Evolutionary conservation across 2,329 filamentous ascomycete species (phyloP), one percentile per base, ranked within the genome.

Genomic region (Torrubiella hemipterigena): DNA sequence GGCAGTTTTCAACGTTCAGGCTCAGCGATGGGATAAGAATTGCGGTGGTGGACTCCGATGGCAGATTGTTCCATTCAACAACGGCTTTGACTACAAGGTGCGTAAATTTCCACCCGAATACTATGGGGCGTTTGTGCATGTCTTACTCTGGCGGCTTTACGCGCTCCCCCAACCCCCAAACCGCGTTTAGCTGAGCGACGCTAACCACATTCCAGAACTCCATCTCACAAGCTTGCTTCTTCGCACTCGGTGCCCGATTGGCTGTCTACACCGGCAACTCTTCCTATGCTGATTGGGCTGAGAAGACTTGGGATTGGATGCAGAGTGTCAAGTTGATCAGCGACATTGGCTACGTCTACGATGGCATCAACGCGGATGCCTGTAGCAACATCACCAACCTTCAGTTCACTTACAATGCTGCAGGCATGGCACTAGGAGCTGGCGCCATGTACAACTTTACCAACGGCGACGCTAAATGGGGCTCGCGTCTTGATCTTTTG

Each of bases 21-120:
- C 73, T 3, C 60, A 63, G 17, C 72, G 82, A 22, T 91, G 82
- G 84, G 81, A 87, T 39, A 61, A 52, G 1, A 58, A 71, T 31
- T 93, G 84, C 43, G 65, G 63, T n/a, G 84, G 84, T 24, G 85
- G 84, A 6, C 52, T 91, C 30, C 71, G 81, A 38, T 89, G 82
- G 82, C 85, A 93, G 56, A 85, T 93, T 29, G 89, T 81, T 49
- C 65, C 71, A 1, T 86, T 82, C 62, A 91, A 93, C 49, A 74
- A 69, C 24, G 86, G 85, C 11, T 93, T 78, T 55, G 69, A 79
- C 44, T 86, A 89, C 65, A 91, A 37, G 28, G 35, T 33, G 19
- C 3, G 25, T 19, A n/a, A n/a, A n/a, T 12, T 8, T 20, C 22
- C 11, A 24, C 14, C 22, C 12, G 12, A 14, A 12, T 5, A 5